Evolutionary conservation across 1,139 yeast species (phyloP).

Genomic region (Taphrina confusa): DNA sequence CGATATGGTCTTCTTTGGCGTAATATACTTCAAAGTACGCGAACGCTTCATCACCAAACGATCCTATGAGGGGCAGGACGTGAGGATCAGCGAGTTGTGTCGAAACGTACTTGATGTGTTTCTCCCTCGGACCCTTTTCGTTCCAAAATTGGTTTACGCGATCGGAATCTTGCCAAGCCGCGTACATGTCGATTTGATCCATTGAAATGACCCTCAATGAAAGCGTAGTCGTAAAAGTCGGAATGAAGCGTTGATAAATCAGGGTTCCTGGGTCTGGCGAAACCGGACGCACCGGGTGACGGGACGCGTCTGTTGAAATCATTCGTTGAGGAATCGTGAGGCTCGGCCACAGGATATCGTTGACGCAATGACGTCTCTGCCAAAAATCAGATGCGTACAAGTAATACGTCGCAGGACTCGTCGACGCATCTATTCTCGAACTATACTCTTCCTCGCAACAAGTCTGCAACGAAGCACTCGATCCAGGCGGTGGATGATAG

Average conservation of each 20-base stretch:
- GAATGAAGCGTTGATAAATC: background rate
- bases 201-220: background rate
- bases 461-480: background rate
- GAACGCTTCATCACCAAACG: slow-evolving; percentile 39
- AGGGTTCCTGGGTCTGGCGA: background rate
- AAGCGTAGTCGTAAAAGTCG: background rate
- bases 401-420: background rate
- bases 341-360: background rate
- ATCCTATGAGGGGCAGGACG: slow-evolving; percentile 39
- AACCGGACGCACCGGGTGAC: slow-evolving; percentile 3
- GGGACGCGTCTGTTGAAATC: background rate
- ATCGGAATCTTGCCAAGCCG: slow-evolving; percentile 41
- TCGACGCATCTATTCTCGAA: background rate
- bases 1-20: slow-evolving; percentile 41
- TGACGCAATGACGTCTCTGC: slow-evolving; percentile 9
- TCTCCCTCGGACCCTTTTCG: slow-evolving; percentile 38
- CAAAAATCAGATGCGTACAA: slow-evolving; percentile 15
- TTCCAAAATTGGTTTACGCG: slow-evolving; percentile 42
- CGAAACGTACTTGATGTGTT: slow-evolving; percentile 39
- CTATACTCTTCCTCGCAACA: background rate
- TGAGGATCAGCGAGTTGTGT: slow-evolving; percentile 39
- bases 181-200: background rate
- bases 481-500: background rate
- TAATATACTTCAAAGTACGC: slow-evolving; percentile 41
- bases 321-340: background rate